These are phyloP conservation scores for Phytophthora litchii DNA, from an alignment of 352 stramenopile genomes.

Conservation along the genomic window DNA sequence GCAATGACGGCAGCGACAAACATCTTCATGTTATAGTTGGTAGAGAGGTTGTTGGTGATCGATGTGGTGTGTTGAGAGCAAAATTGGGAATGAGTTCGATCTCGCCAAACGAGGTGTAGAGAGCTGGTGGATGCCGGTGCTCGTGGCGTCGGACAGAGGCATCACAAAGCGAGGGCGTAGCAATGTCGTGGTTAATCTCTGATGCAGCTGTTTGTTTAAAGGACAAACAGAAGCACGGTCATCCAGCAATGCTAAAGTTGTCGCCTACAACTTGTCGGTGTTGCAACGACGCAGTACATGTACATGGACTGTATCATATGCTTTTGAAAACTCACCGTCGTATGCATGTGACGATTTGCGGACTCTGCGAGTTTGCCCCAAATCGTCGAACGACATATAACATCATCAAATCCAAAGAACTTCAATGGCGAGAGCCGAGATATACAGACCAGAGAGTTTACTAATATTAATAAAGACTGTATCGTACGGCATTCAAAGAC, in stretches of 20 bases:
- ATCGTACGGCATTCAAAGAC: no score
- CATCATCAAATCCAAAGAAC: constrained; percentile 3
- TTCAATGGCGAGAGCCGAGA: not conserved
- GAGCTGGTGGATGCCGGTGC: no score
- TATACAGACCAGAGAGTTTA: constrained; percentile 3
- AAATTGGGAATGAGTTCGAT: constrained; percentile 20
- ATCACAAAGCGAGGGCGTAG: not conserved
- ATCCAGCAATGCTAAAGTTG: no score
- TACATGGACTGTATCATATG: not conserved
- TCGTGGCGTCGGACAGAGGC: constrained; percentile 3
- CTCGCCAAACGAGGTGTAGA: no score
- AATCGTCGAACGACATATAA: not conserved
- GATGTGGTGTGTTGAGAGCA: constrained; percentile 4
- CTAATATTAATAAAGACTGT: no score
- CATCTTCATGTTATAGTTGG: constrained; percentile 16
- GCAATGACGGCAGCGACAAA: constrained; percentile 2
- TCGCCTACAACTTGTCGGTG: no score
- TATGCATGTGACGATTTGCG: constrained; percentile 1
- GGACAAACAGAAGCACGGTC: no score
- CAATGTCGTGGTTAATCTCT: not conserved
- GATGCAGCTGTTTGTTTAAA: no score
- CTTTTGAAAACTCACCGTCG: no score
- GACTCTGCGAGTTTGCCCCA: not conserved
- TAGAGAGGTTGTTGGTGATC: constrained; percentile 1
- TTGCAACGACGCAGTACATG: no score